These are phyloP conservation scores for Saccharomyces hybrid DNA, from an alignment of 1,139 yeast species.

Conservation along the genomic window DNA sequence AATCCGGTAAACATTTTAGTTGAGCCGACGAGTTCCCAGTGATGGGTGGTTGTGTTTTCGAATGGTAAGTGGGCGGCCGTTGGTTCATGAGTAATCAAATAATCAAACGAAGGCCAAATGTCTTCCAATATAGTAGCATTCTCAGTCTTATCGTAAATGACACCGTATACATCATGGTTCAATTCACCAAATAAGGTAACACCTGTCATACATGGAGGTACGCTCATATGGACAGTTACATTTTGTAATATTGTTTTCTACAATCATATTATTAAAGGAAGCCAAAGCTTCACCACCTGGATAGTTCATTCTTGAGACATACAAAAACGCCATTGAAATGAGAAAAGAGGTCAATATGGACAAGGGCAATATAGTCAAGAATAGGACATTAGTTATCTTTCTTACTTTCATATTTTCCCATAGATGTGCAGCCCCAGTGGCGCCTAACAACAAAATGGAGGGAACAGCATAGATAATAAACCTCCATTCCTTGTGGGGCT, in stretches of 20 bases:
- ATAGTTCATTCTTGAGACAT: slow-evolving; percentile 66
- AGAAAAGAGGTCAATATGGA: slow-evolving; percentile 34
- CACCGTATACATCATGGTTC: slow-evolving; percentile 24
- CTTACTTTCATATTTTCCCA: slow-evolving; percentile 33
- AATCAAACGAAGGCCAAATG: slow-evolving; percentile 52
- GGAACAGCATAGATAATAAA: slow-evolving; percentile 75
- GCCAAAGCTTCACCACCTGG: slow-evolving; percentile 80
- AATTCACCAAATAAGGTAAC: slow-evolving; percentile 65
- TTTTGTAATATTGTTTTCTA: slow-evolving; percentile 20
- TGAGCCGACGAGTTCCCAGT: slow-evolving; percentile 38
- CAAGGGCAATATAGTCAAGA: slow-evolving; percentile 28
- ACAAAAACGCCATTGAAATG: slow-evolving; percentile 47
- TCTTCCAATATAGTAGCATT: slow-evolving; percentile 33
- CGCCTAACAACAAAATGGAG: slow-evolving; percentile 54
- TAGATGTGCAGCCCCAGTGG: slow-evolving; percentile 50
- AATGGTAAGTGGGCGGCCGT: slow-evolving; percentile 19
- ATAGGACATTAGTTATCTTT: slow-evolving; percentile 32
- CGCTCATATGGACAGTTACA: slow-evolving; percentile 61
- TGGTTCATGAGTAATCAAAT: slow-evolving; percentile 45
- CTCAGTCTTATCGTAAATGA: slow-evolving; percentile 76
- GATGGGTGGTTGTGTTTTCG: slow-evolving; percentile 18
- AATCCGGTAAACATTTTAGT: slow-evolving; percentile 36
- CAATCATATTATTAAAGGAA: slow-evolving; percentile 43
- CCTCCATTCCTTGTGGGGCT: slow-evolving; percentile 94
- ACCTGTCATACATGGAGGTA: slow-evolving; percentile 84